Base-by-base conservation (phyloP, 345 rosid genomes). In the Gossypium australe region DNA sequence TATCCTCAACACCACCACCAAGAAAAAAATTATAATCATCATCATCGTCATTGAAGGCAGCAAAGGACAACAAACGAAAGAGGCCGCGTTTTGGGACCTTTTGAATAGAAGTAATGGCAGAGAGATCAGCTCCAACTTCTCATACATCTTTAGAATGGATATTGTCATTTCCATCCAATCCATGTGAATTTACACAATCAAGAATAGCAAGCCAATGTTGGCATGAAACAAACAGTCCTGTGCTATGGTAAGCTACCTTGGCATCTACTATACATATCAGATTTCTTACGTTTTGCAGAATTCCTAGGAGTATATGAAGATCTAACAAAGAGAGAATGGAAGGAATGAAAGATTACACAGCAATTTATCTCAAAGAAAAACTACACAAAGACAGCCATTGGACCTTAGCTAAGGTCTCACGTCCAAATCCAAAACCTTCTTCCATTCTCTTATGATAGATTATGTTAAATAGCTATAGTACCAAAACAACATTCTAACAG, bases 61-160 rank as follows among this genome's bases (percentile, higher is more conserved):
- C 76, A 73, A 71, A 58, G 77, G 74, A 62, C 66, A 80, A 79
- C 79, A 84, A 84, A 70, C 29, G 67, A 76, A 77, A 57, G 59
- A 48, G 72, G 63, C 61, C 75, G 48, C 78, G 75, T 78, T 43
- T 78, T 68, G 25, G 75, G 58, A 81, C 85, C 88, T 82, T 82
- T 76, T 79, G 56, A 84, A 83, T 87, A 83, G 85, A 87, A 83
- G 84, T 75, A 86, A 82, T 77, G 84, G 79, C 76, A 78, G 80
- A 82, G 80, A 82, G 80, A 82, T 86, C 81, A 86, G 85, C 79
- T 76, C 72, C 83, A 62, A 76, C 82, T 78, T 74, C 80, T 74
- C 27, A 71, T 68, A 62, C 60, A 34, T 52, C 73, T 68, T 38
- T 13, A 66, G 69, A 67, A 62, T 48, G 72, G 77, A 51, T 61